Percentiles rank a stretch among this genome's conserved stretches.
phyloP scores from a whole-genome alignment of 2,329 filamentous ascomycete species.

The Pestalotiopsis sp. region DNA sequence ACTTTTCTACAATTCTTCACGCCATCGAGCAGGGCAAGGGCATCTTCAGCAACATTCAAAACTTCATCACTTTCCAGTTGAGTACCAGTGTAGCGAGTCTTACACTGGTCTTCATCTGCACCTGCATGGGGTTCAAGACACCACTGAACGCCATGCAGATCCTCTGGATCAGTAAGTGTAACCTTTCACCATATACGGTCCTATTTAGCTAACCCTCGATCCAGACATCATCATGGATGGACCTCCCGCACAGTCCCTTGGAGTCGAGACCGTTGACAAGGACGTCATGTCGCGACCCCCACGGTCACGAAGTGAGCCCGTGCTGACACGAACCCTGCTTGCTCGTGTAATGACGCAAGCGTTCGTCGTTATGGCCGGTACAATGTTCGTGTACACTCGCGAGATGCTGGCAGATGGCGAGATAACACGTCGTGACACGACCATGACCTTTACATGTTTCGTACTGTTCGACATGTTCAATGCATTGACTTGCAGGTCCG shows the following conservation, averaged over 20 bases:
- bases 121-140: constrained; percentile 89
- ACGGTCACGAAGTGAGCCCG: constrained; percentile 79
- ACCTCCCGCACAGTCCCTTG: constrained; percentile 93
- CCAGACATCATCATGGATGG: constrained; percentile 99
- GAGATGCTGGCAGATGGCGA: constrained; percentile 85
- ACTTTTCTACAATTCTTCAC: constrained; percentile 87
- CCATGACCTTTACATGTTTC: constrained; percentile 99
- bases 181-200: background rate
- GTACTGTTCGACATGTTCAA: constrained; percentile 99
- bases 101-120: constrained; percentile 89
- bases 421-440: constrained; percentile 92
- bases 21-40: constrained; percentile 99
- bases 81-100: constrained; percentile 95
- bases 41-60: constrained; percentile 99
- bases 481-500: constrained; percentile 87
- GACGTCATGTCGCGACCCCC: constrained; percentile 93
- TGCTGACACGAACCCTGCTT: constrained; percentile 84
- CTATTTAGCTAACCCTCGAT: constrained; percentile 21
- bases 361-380: constrained; percentile 88
- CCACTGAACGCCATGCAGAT: constrained; percentile 99
- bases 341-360: constrained; percentile 86
- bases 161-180: constrained; percentile 91
- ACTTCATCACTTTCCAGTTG: constrained; percentile 97
- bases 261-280: constrained; percentile 91
- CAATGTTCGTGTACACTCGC: constrained; percentile 85